These are phyloP conservation scores for Umbelopsis sp. DNA, from an alignment of 192 early-diverging fungal genomes.

Conservation along the genomic window DNA sequence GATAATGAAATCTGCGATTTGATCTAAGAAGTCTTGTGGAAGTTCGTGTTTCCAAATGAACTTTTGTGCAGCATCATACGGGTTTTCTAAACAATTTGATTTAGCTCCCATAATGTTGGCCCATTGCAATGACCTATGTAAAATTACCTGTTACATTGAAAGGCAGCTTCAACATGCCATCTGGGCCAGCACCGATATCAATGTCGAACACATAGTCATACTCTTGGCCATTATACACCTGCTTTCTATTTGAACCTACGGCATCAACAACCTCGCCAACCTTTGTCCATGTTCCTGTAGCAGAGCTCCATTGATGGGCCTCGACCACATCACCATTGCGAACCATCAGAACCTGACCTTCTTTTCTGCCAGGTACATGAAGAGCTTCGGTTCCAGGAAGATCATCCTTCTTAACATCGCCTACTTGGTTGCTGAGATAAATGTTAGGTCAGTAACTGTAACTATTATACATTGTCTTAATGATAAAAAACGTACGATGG, in stretches of 20 bases:
- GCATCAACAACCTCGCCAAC: slow-evolving; percentile 95
- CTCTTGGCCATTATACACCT: slow-evolving; percentile 81
- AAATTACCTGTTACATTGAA: slow-evolving; percentile 79
- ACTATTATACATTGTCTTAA: neutral
- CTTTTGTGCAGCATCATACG: slow-evolving; percentile 88
- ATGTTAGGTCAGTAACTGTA: neutral
- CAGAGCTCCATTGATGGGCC: slow-evolving; percentile 84
- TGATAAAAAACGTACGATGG: slow-evolving; percentile 53
- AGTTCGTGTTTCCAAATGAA: slow-evolving; percentile 87
- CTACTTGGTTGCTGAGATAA: slow-evolving; percentile 68
- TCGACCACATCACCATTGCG: slow-evolving; percentile 72
- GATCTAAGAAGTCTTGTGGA: slow-evolving; percentile 83
- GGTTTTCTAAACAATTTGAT: slow-evolving; percentile 70
- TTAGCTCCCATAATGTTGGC: neutral
- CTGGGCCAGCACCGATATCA: slow-evolving; percentile 83
- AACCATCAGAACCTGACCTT: slow-evolving; percentile 92
- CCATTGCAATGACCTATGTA: neutral
- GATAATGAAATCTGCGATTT: slow-evolving; percentile 93
- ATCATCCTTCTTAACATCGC: slow-evolving; percentile 79
- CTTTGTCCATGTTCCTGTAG: slow-evolving; percentile 72
- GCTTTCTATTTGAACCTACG: slow-evolving; percentile 73
- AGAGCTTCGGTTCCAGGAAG: slow-evolving; percentile 81
- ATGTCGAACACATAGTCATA: slow-evolving; percentile 99
- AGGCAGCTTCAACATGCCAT: slow-evolving; percentile 81
- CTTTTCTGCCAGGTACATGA: slow-evolving; percentile 68